Evolutionary conservation across 768 basidiomycete genomes (phyloP).

Genomic region (Rhizopogon vesiculosus): DNA sequence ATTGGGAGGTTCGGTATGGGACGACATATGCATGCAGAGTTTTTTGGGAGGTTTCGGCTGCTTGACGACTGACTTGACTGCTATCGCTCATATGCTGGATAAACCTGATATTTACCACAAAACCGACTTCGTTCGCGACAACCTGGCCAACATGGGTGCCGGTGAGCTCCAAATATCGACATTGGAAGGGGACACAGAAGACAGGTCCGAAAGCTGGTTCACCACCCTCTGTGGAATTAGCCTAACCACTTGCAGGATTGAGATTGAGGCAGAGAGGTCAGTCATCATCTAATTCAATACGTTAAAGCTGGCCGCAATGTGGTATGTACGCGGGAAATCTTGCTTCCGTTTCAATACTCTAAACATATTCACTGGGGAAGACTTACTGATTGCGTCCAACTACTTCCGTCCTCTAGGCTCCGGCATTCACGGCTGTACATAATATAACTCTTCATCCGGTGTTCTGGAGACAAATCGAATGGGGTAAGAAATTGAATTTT

Average conservation of each 20-base stretch:
- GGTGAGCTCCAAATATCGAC: slow-evolving; percentile 47
- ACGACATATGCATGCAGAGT: slow-evolving; percentile 46
- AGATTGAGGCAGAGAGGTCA: slow-evolving; percentile 40
- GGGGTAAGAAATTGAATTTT: slow-evolving; percentile 31
- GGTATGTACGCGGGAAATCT: background rate
- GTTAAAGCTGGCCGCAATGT: background rate
- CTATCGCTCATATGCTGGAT: slow-evolving; percentile 53
- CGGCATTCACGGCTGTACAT: slow-evolving; percentile 47
- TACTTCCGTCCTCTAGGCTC: slow-evolving; percentile 27
- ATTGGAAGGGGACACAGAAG: slow-evolving; percentile 48
- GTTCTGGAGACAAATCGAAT: slow-evolving; percentile 51
- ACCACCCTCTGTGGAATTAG: background rate
- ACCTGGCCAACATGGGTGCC: slow-evolving; percentile 45
- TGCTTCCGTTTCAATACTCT: no score
- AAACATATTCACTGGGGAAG: background rate
- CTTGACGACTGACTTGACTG: slow-evolving; percentile 52
- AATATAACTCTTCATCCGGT: slow-evolving; percentile 50
- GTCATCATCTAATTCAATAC: slow-evolving; percentile 15
- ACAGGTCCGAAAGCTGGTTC: slow-evolving; percentile 33
- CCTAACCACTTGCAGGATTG: slow-evolving; percentile 3
- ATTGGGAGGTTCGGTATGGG: slow-evolving; percentile 45
- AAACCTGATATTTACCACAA: slow-evolving; percentile 58
- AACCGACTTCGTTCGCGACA: slow-evolving; percentile 48
- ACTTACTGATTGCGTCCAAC: background rate
- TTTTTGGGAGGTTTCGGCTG: slow-evolving; percentile 45